Conservation (phyloP, 75 land plant genomes). For the Selaginella tamariscina region DNA sequence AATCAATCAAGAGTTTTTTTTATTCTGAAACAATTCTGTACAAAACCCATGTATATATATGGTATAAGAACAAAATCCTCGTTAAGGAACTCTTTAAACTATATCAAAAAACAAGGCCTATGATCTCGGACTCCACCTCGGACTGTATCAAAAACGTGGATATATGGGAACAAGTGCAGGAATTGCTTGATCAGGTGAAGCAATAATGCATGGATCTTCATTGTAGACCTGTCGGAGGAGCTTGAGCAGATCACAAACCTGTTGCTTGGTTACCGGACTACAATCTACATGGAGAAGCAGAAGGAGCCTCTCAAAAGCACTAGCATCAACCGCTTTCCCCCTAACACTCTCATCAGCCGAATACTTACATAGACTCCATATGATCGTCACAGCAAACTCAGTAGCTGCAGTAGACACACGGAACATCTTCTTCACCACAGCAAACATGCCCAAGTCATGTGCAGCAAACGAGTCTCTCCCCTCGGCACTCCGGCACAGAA, state of each 20-base stretch:
- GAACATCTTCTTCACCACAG: constrained; percentile 30
- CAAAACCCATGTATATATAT: too few relatives aligned
- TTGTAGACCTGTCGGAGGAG: not conserved
- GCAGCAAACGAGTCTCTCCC: not conserved
- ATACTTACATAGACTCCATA: constrained; percentile 16
- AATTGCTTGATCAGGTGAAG: not conserved
- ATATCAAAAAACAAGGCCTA: too few relatives aligned
- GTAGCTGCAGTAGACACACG: constrained; percentile 16
- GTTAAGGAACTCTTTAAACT: too few relatives aligned
- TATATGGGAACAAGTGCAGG: not conserved
- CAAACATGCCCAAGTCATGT: constrained; percentile 19
- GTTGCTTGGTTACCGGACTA: constrained; percentile 26
- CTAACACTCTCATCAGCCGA: constrained; percentile 2
- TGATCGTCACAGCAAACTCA: constrained; percentile 11
- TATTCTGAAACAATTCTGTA: too few relatives aligned
- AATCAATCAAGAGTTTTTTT: too few relatives aligned
- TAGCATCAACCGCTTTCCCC: constrained; percentile 20
- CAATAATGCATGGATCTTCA: not conserved
- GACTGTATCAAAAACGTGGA: not conserved
- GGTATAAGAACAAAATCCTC: too few relatives aligned
- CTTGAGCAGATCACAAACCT: constrained; percentile 37
- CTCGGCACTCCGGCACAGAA: constrained; percentile 15
- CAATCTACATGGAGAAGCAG: constrained; percentile 44
- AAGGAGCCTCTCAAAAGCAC: constrained; percentile 40
- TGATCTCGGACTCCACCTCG: too few relatives aligned